Conservation (phyloP, 202 grass and related monocot species). For the Elaeis oleifera region DNA sequence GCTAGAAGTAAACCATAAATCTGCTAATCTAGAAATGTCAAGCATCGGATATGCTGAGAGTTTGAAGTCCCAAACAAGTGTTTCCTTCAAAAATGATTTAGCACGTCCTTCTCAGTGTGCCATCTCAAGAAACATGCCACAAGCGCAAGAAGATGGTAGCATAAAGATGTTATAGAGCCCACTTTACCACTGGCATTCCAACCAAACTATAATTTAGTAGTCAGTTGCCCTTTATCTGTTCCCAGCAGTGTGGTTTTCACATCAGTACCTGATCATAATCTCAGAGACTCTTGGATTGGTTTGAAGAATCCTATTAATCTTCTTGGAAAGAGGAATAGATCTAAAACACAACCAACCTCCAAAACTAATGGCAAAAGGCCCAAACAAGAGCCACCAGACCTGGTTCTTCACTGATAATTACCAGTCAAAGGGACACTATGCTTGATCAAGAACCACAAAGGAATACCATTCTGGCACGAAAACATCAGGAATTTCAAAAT, state of each 20-base stretch:
- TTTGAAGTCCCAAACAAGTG: conserved; percentile 11
- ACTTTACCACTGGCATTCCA: conserved; percentile 3
- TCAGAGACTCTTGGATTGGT: conserved; percentile 9
- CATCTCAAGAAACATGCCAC: conserved; percentile 11
- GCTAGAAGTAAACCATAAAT: conserved; percentile 1
- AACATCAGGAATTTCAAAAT: conserved; percentile 27
- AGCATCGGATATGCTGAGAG: conserved; percentile 5
- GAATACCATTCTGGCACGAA: conserved; percentile 11
- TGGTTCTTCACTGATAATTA: neutral
- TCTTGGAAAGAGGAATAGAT: conserved; percentile 20
- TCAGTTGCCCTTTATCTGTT: neutral
- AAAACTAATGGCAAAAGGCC: conserved; percentile 20
- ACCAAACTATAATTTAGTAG: neutral
- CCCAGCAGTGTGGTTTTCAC: conserved; percentile 1
- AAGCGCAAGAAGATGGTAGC: neutral
- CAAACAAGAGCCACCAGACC: conserved; percentile 11
- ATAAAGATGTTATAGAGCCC: neutral
- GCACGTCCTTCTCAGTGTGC: conserved; percentile 19
- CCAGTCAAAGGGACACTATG: conserved; percentile 8
- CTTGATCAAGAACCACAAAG: neutral
- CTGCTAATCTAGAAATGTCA: conserved; percentile 12
- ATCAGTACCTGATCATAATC: conserved; percentile 16
- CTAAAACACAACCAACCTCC: conserved; percentile 8
- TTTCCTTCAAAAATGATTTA: conserved; percentile 9
- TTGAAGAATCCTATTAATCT: conserved; percentile 5